Base-by-base conservation (phyloP, 2,329 filamentous ascomycete species). In the Fusarium tanahbumbuense region DNA sequence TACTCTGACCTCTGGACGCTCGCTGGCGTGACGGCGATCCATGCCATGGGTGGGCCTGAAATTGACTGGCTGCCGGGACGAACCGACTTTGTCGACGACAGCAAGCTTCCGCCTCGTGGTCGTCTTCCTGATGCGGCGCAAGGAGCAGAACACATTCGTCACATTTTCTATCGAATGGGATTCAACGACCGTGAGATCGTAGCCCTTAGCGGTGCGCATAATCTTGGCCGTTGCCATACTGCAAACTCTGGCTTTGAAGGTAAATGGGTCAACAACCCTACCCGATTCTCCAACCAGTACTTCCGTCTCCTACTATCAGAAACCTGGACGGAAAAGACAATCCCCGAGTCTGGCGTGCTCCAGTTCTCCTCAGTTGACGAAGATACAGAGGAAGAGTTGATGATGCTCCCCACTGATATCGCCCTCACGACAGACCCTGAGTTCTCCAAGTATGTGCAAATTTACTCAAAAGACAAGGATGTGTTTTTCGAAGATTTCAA, bases 201-300 rank as follows among this genome's bases (percentile, higher is more conserved):
- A 3, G 54, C 57, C 3, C 57, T 60, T 20, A 60, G 57, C 8
- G 57, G 57, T 5, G 57, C 57, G 8, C 57, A 60, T 11, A 60
- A 46, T 8, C 57, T 60, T 3, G 57, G 57, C 6, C 27, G 57
- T 9, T 60, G 57, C 18, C 57, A 60, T 23, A 59, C 57, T 7
- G 57, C 34, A n/a, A 60, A 60, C 10, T 60, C 57, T 9, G 57
- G 57, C 3, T 60, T 60, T 22, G 57, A 60, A 10, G 57, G 57
- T 0, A 60, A 60, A 59, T 60, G 57, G 57, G 57, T 60, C 12
- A 60, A 60, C 9, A 60, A 60, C 11, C 57, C 57, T 2, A 60
- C 54, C 6, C 54, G 57, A 8, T 60, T 60, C 16, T 60, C 57
- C 6, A 60, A 60, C n/a, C 57, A 60, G 12, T 60, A 60, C 34